These are phyloP conservation scores for Aspergillus saccharolyticus DNA, from an alignment of 495 filamentous ascomycete species.

Conservation along the genomic window DNA sequence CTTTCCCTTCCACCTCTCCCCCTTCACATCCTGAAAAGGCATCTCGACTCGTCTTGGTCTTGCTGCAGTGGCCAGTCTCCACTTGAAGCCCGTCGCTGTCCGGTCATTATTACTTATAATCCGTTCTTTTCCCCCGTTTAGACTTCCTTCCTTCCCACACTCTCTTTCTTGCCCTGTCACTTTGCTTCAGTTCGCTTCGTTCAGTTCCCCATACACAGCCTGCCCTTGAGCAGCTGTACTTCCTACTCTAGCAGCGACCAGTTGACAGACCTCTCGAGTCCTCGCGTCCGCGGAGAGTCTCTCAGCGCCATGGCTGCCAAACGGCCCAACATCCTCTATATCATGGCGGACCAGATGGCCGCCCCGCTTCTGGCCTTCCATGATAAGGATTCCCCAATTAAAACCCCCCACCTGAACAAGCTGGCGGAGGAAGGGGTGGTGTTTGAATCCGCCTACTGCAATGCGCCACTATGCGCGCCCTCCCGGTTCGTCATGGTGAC, in stretches of 20 bases:
- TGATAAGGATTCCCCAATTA: constrained; percentile 72
- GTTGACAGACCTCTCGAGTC: background rate
- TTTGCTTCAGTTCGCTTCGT: constrained; percentile 1
- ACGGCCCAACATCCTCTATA: constrained; percentile 73
- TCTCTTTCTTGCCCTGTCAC: constrained; percentile 9
- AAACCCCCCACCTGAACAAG: constrained; percentile 80
- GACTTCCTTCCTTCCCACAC: constrained; percentile 16
- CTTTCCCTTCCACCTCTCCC: background rate
- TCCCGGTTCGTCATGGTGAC: constrained; percentile 87
- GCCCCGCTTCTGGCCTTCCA: constrained; percentile 80
- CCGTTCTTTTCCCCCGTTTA: constrained; percentile 2
- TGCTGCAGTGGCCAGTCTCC: constrained; percentile 4
- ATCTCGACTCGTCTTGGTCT: background rate
- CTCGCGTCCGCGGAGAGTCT: background rate
- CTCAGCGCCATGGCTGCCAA: constrained; percentile 34
- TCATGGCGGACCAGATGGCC: constrained; percentile 91
- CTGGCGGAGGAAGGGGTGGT: constrained; percentile 71
- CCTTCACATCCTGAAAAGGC: constrained; percentile 1
- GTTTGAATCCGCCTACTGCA: constrained; percentile 87
- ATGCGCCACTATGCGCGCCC: constrained; percentile 81
- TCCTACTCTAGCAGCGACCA: background rate
- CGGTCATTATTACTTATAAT: constrained; percentile 7
- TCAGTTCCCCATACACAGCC: background rate
- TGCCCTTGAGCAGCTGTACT: background rate
- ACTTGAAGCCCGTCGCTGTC: background rate